Evolutionary conservation across 225 moss, liverwort and hornwort species (phyloP).

Genomic region (Sphagnum tenellum): DNA sequence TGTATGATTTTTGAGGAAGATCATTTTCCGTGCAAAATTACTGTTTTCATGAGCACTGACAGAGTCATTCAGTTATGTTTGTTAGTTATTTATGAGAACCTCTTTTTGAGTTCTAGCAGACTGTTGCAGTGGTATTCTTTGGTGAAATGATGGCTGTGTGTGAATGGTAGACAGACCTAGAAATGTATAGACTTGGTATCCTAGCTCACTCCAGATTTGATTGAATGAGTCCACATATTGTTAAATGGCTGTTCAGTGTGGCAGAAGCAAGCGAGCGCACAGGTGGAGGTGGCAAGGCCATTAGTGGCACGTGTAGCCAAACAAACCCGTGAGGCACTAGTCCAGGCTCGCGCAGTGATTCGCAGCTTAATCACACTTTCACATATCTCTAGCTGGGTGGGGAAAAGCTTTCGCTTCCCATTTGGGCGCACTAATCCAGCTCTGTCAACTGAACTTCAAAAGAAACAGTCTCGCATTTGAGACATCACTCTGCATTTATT

Average conservation of each 20-base stretch:
- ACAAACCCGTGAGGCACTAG: slow-evolving; percentile 69
- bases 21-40: too few relatives aligned
- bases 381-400: slow-evolving; percentile 73
- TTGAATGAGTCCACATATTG: slow-evolving; percentile 22
- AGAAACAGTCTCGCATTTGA: slow-evolving; percentile 14
- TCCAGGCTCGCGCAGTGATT: slow-evolving; percentile 70
- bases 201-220: neutral
- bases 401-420: slow-evolving; percentile 14
- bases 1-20: too few relatives aligned
- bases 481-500: too few relatives aligned
- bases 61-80: too few relatives aligned
- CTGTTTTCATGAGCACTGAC: too few relatives aligned
- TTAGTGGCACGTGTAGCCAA: slow-evolving; percentile 82
- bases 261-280: slow-evolving; percentile 74
- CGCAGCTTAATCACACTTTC: slow-evolving; percentile 70
- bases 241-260: slow-evolving; percentile 77
- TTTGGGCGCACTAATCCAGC: slow-evolving; percentile 30
- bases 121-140: too few relatives aligned
- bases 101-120: too few relatives aligned
- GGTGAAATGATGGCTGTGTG: too few relatives aligned
- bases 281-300: slow-evolving; percentile 72
- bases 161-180: too few relatives aligned
- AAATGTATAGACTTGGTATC: too few relatives aligned
- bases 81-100: too few relatives aligned
- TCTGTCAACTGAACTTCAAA: slow-evolving; percentile 24